phyloP scores from a whole-genome alignment of 1,284 basidiomycete species.

The Leccinum fallax region DNA sequence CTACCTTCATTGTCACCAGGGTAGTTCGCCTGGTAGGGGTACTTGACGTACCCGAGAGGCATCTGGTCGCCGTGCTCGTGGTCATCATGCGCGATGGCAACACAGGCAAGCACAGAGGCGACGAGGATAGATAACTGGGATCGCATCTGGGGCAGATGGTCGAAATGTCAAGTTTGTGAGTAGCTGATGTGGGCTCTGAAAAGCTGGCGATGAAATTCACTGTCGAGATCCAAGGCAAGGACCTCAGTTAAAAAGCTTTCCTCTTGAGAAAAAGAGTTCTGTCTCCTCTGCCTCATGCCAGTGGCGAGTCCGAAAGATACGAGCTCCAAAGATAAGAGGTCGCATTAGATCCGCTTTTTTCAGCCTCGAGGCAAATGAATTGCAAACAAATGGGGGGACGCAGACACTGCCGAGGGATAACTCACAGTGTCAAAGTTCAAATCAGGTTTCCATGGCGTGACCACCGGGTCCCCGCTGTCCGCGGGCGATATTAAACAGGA shows the following conservation, averaged over 20 bases:
- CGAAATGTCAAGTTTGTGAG: not conserved
- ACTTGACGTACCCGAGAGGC: slow-evolving; percentile 65
- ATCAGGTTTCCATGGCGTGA: not conserved
- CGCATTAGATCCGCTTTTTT: slow-evolving; percentile 11
- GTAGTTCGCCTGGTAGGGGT: slow-evolving; percentile 57
- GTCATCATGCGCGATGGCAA: slow-evolving; percentile 39
- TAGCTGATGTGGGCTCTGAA: not conserved
- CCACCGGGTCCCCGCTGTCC: not conserved
- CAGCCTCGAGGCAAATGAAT: slow-evolving; percentile 31
- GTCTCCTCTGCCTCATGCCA: slow-evolving; percentile 16
- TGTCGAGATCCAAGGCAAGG: slow-evolving; percentile 2
- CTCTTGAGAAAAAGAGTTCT: slow-evolving; percentile 25
- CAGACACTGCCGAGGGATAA: slow-evolving; percentile 6
- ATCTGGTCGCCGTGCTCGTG: slow-evolving; percentile 54
- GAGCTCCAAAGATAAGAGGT: slow-evolving; percentile 20
- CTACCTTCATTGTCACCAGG: slow-evolving; percentile 57
- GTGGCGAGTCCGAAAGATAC: slow-evolving; percentile 11
- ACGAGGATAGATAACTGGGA: slow-evolving; percentile 18
- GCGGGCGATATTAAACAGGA: slow-evolving; percentile 3
- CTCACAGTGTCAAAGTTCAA: slow-evolving; percentile 5
- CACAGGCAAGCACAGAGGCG: slow-evolving; percentile 20
- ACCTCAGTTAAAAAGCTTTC: slow-evolving; percentile 25
- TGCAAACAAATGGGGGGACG: not conserved
- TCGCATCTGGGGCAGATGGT: slow-evolving; percentile 33
- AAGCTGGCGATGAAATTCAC: not conserved